Evolutionary conservation across 768 basidiomycete genomes (phyloP).

Genomic region (Lentinula edodes): DNA sequence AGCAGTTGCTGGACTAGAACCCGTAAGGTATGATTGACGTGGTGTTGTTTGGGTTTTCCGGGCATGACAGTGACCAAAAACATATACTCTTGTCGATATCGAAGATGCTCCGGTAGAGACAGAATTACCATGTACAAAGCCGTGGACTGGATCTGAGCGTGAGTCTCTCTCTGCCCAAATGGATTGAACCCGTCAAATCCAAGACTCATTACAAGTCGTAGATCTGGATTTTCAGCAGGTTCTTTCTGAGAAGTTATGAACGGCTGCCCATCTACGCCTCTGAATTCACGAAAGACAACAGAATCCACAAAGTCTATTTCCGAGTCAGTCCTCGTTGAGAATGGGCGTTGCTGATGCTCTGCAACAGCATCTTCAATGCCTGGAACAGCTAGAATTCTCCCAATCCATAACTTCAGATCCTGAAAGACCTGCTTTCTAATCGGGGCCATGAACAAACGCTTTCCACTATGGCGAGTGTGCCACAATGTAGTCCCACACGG

Average conservation of each 20-base stretch:
- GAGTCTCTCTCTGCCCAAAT: background rate
- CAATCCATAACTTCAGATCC: background rate
- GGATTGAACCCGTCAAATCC: constrained; percentile 10
- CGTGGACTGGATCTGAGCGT: constrained; percentile 7
- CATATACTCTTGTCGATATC: constrained; percentile 33
- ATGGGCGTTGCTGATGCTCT: background rate
- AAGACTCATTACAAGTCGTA: constrained; percentile 1
- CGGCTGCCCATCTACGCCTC: constrained; percentile 11
- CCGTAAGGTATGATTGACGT: constrained; percentile 29
- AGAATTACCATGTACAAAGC: constrained; percentile 14
- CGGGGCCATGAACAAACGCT: background rate
- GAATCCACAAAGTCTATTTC: background rate
- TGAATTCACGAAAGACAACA: constrained; percentile 5
- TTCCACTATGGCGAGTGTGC: background rate
- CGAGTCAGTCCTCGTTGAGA: too few species aligned
- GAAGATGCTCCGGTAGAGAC: constrained; percentile 18
- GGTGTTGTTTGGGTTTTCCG: constrained; percentile 19
- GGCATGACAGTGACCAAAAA: constrained; percentile 37
- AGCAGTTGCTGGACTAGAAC: constrained; percentile 30
- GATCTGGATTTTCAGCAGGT: background rate
- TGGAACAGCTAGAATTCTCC: background rate
- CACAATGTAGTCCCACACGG: background rate
- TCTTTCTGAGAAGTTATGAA: constrained; percentile 10
- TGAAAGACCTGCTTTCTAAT: background rate
- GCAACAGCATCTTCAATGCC: background rate